Conservation (phyloP, 2,329 filamentous ascomycete genomes). For the Furcasterigmium sp. region DNA sequence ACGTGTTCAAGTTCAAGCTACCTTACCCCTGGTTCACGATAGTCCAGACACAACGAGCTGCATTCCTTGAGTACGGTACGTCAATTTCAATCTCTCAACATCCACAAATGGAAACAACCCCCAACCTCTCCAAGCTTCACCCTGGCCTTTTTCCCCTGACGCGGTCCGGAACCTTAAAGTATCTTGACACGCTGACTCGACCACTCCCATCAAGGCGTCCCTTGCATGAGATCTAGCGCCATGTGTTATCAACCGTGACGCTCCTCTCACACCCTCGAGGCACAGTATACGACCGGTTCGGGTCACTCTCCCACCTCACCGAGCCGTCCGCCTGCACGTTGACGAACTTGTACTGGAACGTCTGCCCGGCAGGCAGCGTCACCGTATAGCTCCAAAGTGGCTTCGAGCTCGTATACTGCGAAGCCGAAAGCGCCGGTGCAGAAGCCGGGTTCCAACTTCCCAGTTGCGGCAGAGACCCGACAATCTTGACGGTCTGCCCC, state of each 20-base stretch:
- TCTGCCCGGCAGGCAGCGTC: constrained; percentile 43
- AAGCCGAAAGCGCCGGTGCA: constrained; percentile 45
- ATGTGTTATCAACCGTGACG: constrained; percentile 16
- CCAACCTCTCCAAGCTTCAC: too few relatives aligned
- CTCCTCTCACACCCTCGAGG: constrained; percentile 15
- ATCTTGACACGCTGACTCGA: too few relatives aligned
- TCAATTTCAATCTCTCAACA: too few relatives aligned
- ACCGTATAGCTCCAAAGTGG: constrained; percentile 50
- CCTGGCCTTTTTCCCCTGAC: too few relatives aligned
- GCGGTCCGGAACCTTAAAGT: too few relatives aligned
- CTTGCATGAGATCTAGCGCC: too few relatives aligned
- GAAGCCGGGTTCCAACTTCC: constrained; percentile 26
- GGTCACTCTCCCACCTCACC: constrained; percentile 54
- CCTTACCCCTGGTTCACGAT: too few relatives aligned
- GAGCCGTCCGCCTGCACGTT: constrained; percentile 43
- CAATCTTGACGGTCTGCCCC: constrained; percentile 46
- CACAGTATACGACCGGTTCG: constrained; percentile 30
- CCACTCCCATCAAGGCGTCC: too few relatives aligned
- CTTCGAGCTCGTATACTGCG: constrained; percentile 47
- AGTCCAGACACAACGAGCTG: too few relatives aligned
- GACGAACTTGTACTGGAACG: constrained; percentile 58
- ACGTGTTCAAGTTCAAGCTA: too few relatives aligned
- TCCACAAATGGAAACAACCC: too few relatives aligned
- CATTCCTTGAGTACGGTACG: too few relatives aligned
- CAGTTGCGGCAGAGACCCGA: constrained; percentile 34